These are phyloP conservation scores for Solanum okadae DNA, from an alignment of 257 asterid genomes.

Conservation along the genomic window DNA sequence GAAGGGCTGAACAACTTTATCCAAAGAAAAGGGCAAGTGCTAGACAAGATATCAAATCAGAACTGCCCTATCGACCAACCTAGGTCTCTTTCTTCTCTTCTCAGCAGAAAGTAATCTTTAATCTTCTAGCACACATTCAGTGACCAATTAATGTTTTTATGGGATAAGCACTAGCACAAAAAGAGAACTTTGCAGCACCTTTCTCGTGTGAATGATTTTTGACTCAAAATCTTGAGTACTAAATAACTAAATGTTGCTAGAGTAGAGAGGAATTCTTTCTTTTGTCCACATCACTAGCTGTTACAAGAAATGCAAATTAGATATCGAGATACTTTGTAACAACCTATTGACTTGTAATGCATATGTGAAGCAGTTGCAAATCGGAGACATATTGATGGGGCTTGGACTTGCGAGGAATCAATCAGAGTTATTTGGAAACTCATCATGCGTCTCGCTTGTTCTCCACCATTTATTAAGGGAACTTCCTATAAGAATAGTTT, in stretches of 20 bases:
- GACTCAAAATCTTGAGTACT: not conserved
- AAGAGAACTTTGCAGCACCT: not conserved
- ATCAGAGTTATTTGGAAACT: constrained; percentile 37
- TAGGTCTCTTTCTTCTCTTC: not conserved
- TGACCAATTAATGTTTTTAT: not conserved
- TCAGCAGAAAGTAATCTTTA: not conserved
- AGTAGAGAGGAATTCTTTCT: not conserved
- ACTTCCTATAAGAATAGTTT: constrained; percentile 53
- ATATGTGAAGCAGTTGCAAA: constrained; percentile 32
- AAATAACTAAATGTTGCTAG: not conserved
- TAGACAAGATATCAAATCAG: not conserved
- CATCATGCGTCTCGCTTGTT: constrained; percentile 44
- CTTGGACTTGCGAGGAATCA: constrained; percentile 54
- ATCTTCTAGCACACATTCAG: not conserved
- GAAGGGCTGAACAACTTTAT: not conserved
- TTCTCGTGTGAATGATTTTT: not conserved
- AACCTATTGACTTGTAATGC: not conserved
- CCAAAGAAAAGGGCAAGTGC: not conserved
- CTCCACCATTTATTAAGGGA: constrained; percentile 72
- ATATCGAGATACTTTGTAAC: not conserved
- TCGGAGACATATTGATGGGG: constrained; percentile 39
- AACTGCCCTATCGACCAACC: not conserved
- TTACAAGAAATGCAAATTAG: not conserved
- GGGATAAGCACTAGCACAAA: not conserved
- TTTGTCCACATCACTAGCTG: not conserved